These are phyloP conservation scores for Porogramme epimiltina DNA, from an alignment of 1,284 basidiomycete species.

Conservation along the genomic window DNA sequence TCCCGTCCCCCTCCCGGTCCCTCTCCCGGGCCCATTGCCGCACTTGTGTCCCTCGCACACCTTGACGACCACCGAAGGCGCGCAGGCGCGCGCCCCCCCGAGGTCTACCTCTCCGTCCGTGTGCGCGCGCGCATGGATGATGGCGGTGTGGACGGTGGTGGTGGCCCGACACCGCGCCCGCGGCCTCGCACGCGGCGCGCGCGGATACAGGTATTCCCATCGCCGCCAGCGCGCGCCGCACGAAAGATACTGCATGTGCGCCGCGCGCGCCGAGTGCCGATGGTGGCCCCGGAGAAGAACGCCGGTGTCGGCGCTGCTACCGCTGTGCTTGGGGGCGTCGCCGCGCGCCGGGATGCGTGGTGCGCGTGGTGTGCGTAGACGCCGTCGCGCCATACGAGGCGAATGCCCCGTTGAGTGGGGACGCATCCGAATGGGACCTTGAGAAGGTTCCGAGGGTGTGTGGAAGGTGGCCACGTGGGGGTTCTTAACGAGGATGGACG, in stretches of 20 bases:
- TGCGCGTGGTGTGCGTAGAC: too few relatives aligned
- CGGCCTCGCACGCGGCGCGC: too few relatives aligned
- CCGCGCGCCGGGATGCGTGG: background rate
- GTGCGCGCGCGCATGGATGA: too few relatives aligned
- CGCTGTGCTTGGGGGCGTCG: too few relatives aligned
- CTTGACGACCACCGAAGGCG: too few relatives aligned
- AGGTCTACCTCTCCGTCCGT: too few relatives aligned
- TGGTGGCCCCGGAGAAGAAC: conserved; percentile 42
- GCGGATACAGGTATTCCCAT: conserved; percentile 3
- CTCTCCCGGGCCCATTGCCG: too few relatives aligned
- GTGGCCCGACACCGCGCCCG: too few relatives aligned
- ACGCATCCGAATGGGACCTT: background rate
- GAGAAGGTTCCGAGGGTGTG: background rate
- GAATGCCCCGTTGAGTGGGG: conserved; percentile 8
- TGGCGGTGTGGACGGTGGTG: too few relatives aligned
- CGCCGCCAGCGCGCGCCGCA: conserved; percentile 24
- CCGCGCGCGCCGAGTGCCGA: conserved; percentile 40
- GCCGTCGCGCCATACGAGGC: conserved; percentile 6
- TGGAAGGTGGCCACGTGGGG: background rate
- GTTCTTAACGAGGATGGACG: conserved; percentile 6
- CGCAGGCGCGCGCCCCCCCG: too few relatives aligned
- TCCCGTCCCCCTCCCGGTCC: too few relatives aligned
- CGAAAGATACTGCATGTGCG: conserved; percentile 40
- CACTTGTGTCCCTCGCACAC: too few relatives aligned
- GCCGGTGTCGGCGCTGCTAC: background rate